A percentile compares a stretch with the other conserved stretches of the same genome.
Evolutionary conservation across 2,329 filamentous ascomycete species (phyloP).

Genomic region (Fusarium fracticaudum): DNA sequence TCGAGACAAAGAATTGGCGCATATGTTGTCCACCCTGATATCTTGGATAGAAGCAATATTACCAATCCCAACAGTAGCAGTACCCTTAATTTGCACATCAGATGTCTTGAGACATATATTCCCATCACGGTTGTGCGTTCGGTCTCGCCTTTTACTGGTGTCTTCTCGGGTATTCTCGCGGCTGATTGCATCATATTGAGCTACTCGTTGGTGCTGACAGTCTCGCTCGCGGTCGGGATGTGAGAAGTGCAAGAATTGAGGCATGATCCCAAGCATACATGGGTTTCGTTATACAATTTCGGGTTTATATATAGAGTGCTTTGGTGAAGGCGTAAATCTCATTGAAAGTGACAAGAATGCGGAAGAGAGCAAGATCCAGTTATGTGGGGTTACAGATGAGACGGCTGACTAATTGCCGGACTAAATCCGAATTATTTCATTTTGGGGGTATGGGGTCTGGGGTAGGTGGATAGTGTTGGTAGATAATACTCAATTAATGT

Average conservation of each 20-base stretch:
- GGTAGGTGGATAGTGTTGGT: neutral
- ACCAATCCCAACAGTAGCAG: neutral
- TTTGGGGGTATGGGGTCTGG: neutral
- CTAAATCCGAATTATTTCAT: neutral
- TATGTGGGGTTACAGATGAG: neutral
- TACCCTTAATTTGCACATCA: fast-evolving
- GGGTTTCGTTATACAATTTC: fast-evolving
- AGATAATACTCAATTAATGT: neutral
- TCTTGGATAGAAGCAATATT: fast-evolving
- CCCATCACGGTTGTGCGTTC: fast-evolving
- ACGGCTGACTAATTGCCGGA: neutral
- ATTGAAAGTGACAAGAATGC: neutral
- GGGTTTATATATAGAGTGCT: fast-evolving
- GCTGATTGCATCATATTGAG: fast-evolving
- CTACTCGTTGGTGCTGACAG: neutral
- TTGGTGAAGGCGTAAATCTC: fast-evolving
- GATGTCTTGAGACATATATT: fast-evolving
- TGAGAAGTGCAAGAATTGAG: fast-evolving
- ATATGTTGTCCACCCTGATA: fast-evolving
- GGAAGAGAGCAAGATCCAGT: neutral
- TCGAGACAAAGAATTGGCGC: neutral
- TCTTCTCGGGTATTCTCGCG: fast-evolving
- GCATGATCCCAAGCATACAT: neutral
- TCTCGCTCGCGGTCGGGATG: fast-evolving
- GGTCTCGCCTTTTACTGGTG: neutral